phyloP scores from a whole-genome alignment of 202 grass and related monocot genomes.

The Carex arenaria region DNA sequence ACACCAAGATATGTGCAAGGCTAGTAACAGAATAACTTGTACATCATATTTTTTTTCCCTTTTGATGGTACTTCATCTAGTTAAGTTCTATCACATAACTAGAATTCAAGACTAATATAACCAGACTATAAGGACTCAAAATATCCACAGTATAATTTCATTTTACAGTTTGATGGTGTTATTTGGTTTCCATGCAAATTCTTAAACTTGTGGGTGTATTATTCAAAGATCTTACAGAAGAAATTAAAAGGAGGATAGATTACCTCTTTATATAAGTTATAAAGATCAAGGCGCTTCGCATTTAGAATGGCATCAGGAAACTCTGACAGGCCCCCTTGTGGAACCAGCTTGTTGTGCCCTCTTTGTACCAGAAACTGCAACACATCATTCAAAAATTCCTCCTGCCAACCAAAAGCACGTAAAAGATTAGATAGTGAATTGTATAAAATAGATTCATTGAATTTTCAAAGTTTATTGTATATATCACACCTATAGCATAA shows the following conservation, averaged over 20 bases:
- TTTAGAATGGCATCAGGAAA: constrained; percentile 71
- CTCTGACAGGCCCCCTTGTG: constrained; percentile 58
- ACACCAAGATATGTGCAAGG: background rate
- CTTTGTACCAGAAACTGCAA: constrained; percentile 62
- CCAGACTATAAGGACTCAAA: background rate
- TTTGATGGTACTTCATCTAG: background rate
- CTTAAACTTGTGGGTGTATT: background rate
- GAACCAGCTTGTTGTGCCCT: constrained; percentile 51
- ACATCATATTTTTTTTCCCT: too few species aligned
- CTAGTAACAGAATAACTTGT: background rate
- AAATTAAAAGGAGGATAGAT: background rate
- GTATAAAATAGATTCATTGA: background rate
- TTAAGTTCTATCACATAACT: background rate
- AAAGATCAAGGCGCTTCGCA: constrained; percentile 71
- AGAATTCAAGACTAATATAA: background rate
- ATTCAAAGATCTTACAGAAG: background rate
- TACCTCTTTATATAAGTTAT: constrained; percentile 83
- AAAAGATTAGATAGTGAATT: background rate
- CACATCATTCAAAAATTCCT: constrained; percentile 69
- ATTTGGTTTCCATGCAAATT: background rate
- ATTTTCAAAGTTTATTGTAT: background rate
- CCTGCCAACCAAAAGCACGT: constrained; percentile 26
- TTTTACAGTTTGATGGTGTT: background rate
- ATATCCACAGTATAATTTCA: background rate
- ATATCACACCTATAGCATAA: background rate